These are phyloP conservation scores for Rosa persica DNA, from an alignment of 306 rosid genomes.

Conservation along the genomic window DNA sequence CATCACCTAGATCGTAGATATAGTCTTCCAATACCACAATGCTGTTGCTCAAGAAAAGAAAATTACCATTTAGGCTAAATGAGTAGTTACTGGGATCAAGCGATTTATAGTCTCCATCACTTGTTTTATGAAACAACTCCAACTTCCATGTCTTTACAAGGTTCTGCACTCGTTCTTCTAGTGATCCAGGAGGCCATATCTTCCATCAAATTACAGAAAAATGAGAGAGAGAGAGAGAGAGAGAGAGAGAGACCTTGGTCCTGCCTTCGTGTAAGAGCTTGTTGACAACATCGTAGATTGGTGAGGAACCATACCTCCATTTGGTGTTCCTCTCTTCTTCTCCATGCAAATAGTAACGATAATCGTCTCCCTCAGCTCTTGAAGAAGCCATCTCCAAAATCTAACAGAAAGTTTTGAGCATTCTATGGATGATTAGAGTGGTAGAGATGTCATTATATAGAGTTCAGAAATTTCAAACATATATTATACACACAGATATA, in stretches of 20 bases:
- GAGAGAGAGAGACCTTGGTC: constrained; percentile 44
- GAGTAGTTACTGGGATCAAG: constrained; percentile 46
- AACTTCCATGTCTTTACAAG: constrained; percentile 60
- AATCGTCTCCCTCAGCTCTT: constrained; percentile 39
- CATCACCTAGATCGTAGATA: not conserved
- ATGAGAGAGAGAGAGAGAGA: not conserved
- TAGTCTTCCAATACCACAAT: not conserved
- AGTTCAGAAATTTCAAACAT: not conserved
- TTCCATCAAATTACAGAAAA: constrained; percentile 8
- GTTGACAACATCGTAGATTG: constrained; percentile 54
- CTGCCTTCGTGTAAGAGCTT: constrained; percentile 62
- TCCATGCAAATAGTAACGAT: constrained; percentile 36
- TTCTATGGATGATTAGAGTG: not conserved
- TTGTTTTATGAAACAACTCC: constrained; percentile 54
- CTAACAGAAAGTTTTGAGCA: not conserved
- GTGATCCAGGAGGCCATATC: constrained; percentile 67
- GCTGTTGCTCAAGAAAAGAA: not conserved
- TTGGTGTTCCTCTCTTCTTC: constrained; percentile 53
- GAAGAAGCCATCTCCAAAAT: constrained; percentile 30
- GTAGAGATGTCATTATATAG: not conserved
- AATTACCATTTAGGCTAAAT: constrained; percentile 53
- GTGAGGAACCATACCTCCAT: constrained; percentile 60
- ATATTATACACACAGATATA: no score
- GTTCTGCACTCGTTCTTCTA: constrained; percentile 60
- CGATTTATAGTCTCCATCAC: constrained; percentile 34